Evolutionary conservation across 2,329 filamentous ascomycete species (phyloP), one percentile per base, ranked within the genome.

Genomic region (Podosphaera aphanis): DNA sequence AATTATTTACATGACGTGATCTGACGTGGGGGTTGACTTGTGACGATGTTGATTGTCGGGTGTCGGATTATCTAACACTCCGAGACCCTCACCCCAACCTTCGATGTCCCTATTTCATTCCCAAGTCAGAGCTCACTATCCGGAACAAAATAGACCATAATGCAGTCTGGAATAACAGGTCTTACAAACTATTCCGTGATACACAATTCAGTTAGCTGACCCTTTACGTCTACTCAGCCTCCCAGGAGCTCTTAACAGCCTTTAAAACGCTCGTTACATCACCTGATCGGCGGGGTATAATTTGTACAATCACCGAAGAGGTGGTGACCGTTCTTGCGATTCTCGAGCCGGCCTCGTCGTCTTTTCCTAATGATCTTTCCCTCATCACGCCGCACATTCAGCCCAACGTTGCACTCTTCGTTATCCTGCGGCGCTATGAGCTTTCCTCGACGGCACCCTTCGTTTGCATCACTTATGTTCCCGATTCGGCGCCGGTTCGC

Each of bases 141-240:
- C 8, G 13, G 15, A 33, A 13, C 11, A 33, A n/a, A 33, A 33
- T 33, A 7, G 13, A 33, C 20, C 55, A 70, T 54, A 46, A 84
- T 84, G 80, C 79, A 85, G 67, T 84, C 80, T 31, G 79, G 80
- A 62, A 84, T 84, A 55, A 74, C 77, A 63, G 79, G 79, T 79
- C 44, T 57, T 42, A 21, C 15, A 31, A 33, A 23, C 20, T 3
- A 43, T 20, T 46, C 43, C 25, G 47, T 37, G 37, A 42, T 37
- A 16, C 31, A 16, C 19, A 42, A 16, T 37, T 11, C 36, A 13
- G 39, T 23, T 18, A 35, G 43, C 45, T 27, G 44, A 29, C 44
- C 20, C 31, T 39, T 33, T 18, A 27, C 31, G 58, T 82, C 83
- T 79, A 52, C 85, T 83, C 58, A 83, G 83, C 79, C 52, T 86